phyloP scores from a whole-genome alignment of 2,329 filamentous ascomycete species.

The Emergomyces pasteurianus region DNA sequence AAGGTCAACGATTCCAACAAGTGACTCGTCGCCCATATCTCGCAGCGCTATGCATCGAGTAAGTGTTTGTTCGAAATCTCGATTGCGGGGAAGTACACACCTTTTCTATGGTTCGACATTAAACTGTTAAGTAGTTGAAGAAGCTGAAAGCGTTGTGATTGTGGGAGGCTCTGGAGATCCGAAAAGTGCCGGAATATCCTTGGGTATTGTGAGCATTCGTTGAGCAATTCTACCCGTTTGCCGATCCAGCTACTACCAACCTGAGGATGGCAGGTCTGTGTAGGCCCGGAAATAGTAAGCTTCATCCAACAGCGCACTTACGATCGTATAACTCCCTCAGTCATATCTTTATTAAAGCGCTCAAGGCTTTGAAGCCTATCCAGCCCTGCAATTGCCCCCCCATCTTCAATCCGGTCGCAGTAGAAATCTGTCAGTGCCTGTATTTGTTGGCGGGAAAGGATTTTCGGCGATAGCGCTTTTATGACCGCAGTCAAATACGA shows the following conservation, averaged over 20 bases:
- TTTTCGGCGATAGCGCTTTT: conserved; percentile 39
- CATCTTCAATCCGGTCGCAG: conserved; percentile 52
- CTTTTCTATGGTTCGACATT: conserved; percentile 48
- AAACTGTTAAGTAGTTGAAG: conserved; percentile 50
- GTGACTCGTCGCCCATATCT: conserved; percentile 47
- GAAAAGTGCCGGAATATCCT: conserved; percentile 42
- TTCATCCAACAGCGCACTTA: conserved; percentile 23
- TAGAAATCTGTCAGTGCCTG: conserved; percentile 53
- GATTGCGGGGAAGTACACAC: conserved; percentile 21
- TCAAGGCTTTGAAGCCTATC: conserved; percentile 47
- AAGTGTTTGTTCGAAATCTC: background rate
- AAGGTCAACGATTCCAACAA: conserved; percentile 50
- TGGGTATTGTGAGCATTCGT: background rate
- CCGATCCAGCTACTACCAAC: background rate
- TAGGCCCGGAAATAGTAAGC: background rate
- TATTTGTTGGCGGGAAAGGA: conserved; percentile 49
- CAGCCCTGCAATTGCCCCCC: conserved; percentile 47
- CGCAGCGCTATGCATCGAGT: conserved; percentile 33
- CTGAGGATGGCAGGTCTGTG: background rate
- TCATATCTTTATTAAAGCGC: conserved; percentile 48
- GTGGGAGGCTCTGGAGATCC: conserved; percentile 48
- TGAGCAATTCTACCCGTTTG: background rate
- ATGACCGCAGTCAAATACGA: conserved; percentile 34
- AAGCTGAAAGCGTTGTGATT: conserved; percentile 53
- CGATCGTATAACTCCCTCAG: conserved; percentile 41